These are phyloP conservation scores for Dendrocalamus sinicus DNA, from an alignment of 176 grass and related monocot species.

Conservation along the genomic window DNA sequence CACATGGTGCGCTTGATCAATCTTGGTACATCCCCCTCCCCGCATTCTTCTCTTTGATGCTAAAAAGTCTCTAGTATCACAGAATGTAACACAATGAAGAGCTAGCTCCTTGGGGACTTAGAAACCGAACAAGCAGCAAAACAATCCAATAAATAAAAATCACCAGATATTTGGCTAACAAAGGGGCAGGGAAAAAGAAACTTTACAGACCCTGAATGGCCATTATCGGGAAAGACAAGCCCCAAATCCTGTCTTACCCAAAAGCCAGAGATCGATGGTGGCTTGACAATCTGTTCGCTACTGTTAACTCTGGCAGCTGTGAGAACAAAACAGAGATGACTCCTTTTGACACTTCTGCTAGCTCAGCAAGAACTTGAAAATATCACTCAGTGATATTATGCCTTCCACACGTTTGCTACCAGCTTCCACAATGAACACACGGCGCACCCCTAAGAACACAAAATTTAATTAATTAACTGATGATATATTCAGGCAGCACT, in stretches of 20 bases:
- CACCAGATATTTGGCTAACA: slow-evolving; percentile 51
- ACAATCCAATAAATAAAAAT: slow-evolving; percentile 78
- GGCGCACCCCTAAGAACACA: slow-evolving; percentile 66
- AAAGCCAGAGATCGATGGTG: slow-evolving; percentile 45
- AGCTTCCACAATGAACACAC: slow-evolving; percentile 95
- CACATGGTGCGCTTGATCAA: slow-evolving; percentile 43
- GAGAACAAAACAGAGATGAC: slow-evolving; percentile 41
- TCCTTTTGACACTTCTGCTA: slow-evolving; percentile 35
- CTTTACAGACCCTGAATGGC: slow-evolving; percentile 83
- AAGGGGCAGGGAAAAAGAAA: slow-evolving; percentile 43
- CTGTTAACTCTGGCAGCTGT: slow-evolving; percentile 48
- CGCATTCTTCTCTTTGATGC: slow-evolving; percentile 37
- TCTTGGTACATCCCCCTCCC: slow-evolving; percentile 23
- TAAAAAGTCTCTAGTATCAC: slow-evolving; percentile 46
- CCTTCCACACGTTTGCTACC: slow-evolving; percentile 98
- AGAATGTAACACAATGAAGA: slow-evolving; percentile 14
- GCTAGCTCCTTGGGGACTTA: slow-evolving; percentile 21
- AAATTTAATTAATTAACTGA: background rate
- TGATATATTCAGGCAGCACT: background rate
- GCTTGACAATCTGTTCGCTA: slow-evolving; percentile 63
- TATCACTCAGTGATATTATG: slow-evolving; percentile 87
- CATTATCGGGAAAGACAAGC: slow-evolving; percentile 57
- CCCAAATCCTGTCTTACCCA: slow-evolving; percentile 54
- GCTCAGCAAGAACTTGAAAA: slow-evolving; percentile 87
- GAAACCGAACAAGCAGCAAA: slow-evolving; percentile 47